phyloP scores from a whole-genome alignment of 345 rosid genomes.

The Ceriops zippeliana region DNA sequence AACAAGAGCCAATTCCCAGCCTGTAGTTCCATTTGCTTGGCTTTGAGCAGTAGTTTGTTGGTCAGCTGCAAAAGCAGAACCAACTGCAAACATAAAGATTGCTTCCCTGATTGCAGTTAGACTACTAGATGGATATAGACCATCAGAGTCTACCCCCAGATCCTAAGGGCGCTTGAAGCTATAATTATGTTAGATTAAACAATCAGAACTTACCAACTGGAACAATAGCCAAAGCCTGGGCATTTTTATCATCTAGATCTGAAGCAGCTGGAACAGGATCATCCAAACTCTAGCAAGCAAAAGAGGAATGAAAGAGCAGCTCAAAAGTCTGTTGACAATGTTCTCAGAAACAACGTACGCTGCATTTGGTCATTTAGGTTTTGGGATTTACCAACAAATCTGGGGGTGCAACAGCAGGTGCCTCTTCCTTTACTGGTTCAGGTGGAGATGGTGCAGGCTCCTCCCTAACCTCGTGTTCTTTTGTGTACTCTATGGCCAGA shows the following conservation, averaged over 20 bases:
- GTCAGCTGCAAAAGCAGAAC: constrained; percentile 46
- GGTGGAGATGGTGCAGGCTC: constrained; percentile 50
- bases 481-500: constrained; percentile 76
- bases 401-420: constrained; percentile 59
- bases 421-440: constrained; percentile 61
- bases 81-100: background rate
- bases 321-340: constrained; percentile 1
- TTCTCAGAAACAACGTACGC: background rate
- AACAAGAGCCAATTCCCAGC: constrained; percentile 40
- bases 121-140: background rate
- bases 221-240: constrained; percentile 19
- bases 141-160: background rate
- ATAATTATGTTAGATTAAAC: background rate
- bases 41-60: constrained; percentile 37
- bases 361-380: background rate
- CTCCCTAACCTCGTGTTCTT: constrained; percentile 46
- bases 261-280: constrained; percentile 20
- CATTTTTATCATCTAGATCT: constrained; percentile 18
- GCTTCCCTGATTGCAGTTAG: background rate
- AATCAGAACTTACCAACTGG: constrained; percentile 15
- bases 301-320: background rate
- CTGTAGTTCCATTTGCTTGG: constrained; percentile 35
- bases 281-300: constrained; percentile 23
- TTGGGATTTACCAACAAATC: constrained; percentile 68
- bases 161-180: background rate